Percentiles rank a stretch among this genome's conserved stretches.
These are phyloP conservation scores for Rheum nobile DNA, from an alignment of 148 eudicot genomes.

Conservation along the genomic window DNA sequence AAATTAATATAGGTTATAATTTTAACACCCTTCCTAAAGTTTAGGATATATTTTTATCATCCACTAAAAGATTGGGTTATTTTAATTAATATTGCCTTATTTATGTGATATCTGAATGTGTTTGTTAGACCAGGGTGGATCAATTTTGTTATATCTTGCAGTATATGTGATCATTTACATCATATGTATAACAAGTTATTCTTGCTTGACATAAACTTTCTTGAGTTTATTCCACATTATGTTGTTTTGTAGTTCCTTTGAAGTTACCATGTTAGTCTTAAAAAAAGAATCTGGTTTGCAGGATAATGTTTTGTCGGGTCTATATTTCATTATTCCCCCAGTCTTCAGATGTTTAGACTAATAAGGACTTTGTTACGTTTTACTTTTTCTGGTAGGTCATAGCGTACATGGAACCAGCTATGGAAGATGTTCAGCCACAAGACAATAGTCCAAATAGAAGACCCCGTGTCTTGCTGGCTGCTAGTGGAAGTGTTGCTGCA, in stretches of 20 bases:
- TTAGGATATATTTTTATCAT: too few species aligned
- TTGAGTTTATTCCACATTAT: not conserved
- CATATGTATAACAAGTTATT: not conserved
- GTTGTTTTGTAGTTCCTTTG: not conserved
- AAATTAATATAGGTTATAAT: too few species aligned
- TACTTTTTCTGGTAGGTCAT: not conserved
- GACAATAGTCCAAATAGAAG: slow-evolving; percentile 27
- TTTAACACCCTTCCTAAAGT: too few species aligned
- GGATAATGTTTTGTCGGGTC: not conserved
- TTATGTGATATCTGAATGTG: not conserved
- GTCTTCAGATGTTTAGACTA: not conserved
- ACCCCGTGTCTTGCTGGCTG: slow-evolving; percentile 81
- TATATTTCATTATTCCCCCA: not conserved
- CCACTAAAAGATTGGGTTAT: too few species aligned
- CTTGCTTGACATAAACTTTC: not conserved
- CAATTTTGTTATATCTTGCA: not conserved
- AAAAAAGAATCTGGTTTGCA: too few species aligned
- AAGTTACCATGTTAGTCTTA: not conserved
- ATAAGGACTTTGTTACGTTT: not conserved
- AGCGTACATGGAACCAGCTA: not conserved
- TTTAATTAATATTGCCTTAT: too few species aligned
- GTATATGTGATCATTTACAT: not conserved
- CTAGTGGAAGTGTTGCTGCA: slow-evolving; percentile 98
- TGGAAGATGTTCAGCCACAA: not conserved
- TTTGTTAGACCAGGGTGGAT: not conserved